A percentile compares a stretch with the other conserved stretches of the same genome.
Evolutionary conservation across 2,329 filamentous ascomycete species (phyloP).

Genomic region (Myriangium duriaei): DNA sequence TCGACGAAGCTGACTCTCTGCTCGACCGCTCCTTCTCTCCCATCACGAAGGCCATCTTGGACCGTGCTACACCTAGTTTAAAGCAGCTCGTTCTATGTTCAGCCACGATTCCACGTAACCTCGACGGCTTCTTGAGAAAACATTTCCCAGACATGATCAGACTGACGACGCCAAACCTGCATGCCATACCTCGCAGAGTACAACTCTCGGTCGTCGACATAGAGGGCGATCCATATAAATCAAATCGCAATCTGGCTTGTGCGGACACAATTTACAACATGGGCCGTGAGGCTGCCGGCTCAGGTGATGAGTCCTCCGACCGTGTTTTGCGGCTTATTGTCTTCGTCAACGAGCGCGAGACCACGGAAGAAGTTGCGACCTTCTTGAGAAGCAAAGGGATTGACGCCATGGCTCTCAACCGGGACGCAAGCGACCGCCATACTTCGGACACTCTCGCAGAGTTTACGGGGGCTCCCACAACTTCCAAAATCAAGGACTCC

Average conservation of each 20-base stretch:
- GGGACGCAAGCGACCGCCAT: slow-evolving; percentile 68
- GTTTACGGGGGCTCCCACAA: slow-evolving; percentile 47
- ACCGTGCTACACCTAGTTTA: slow-evolving; percentile 67
- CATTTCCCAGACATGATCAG: slow-evolving; percentile 74
- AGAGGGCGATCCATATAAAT: slow-evolving; percentile 80
- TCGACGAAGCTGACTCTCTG: slow-evolving; percentile 93
- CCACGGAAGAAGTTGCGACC: slow-evolving; percentile 64
- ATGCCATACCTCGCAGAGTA: slow-evolving; percentile 87
- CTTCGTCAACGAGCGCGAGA: slow-evolving; percentile 93
- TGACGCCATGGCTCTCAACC: slow-evolving; percentile 70
- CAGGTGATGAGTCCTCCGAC: slow-evolving; percentile 36
- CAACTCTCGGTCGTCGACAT: slow-evolving; percentile 90
- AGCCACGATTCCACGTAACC: slow-evolving; percentile 80
- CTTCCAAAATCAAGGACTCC: background rate
- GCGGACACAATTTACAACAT: slow-evolving; percentile 93
- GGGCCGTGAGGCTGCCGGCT: slow-evolving; percentile 56
- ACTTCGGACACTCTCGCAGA: slow-evolving; percentile 63
- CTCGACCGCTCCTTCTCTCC: slow-evolving; percentile 86
- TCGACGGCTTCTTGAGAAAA: slow-evolving; percentile 72
- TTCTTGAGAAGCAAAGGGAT: slow-evolving; percentile 79
- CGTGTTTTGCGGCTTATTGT: slow-evolving; percentile 76
- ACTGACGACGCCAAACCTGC: slow-evolving; percentile 87
- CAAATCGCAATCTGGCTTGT: slow-evolving; percentile 86
- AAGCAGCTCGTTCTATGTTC: slow-evolving; percentile 86
- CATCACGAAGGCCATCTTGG: slow-evolving; percentile 69